These are phyloP conservation scores for Heritiera fomes DNA, from an alignment of 345 rosid species.

Conservation along the genomic window DNA sequence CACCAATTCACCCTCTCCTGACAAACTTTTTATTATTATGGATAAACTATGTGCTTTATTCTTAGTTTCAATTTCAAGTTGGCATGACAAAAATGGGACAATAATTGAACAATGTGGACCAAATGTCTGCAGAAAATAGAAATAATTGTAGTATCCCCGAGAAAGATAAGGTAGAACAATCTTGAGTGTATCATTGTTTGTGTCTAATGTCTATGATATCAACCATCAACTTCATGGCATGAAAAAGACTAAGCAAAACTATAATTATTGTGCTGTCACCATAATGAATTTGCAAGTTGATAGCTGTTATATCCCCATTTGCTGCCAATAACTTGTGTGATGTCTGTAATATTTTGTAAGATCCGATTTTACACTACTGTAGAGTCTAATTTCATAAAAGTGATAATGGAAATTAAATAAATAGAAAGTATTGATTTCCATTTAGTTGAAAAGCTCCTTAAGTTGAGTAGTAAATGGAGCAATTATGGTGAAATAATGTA, in stretches of 20 bases:
- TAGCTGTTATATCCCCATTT: neutral
- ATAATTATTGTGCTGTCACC: neutral
- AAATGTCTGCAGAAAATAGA: neutral
- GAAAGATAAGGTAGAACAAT: neutral
- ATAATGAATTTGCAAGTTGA: neutral
- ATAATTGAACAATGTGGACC: conserved; percentile 1
- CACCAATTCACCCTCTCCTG: neutral
- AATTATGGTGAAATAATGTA: too few relatives aligned
- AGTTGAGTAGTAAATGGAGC: too few relatives aligned
- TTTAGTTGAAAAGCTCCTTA: too few relatives aligned
- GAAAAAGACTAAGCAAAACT: neutral
- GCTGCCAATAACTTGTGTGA: neutral
- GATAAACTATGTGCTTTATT: neutral
- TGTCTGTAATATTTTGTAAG: neutral
- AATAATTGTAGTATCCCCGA: neutral
- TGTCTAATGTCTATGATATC: too few relatives aligned
- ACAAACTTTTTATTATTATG: neutral
- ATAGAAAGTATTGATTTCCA: too few relatives aligned
- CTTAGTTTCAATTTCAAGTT: neutral
- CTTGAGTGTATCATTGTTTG: neutral
- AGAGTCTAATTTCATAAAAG: too few relatives aligned
- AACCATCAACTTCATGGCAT: neutral
- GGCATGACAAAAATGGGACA: neutral
- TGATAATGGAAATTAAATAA: too few relatives aligned
- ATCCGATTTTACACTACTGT: too few relatives aligned